A percentile compares a stretch with the other conserved stretches of the same genome.
Conservation (phyloP, 495 filamentous ascomycete species). For the Penicillium malachiteum region DNA sequence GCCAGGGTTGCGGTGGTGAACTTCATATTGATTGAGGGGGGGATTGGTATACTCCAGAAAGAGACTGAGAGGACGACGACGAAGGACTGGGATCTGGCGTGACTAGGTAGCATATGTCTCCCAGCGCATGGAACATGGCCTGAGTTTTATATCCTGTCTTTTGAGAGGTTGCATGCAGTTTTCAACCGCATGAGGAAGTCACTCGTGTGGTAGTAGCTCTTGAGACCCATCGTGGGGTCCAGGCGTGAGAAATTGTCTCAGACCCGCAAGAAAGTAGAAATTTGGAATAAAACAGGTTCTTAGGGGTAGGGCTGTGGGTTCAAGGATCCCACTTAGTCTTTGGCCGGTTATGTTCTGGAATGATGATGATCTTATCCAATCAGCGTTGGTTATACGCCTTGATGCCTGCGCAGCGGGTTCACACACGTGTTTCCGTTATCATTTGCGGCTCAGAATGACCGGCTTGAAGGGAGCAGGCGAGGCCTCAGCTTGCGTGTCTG, state of each 20-base stretch:
- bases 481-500: slow-evolving; percentile 10
- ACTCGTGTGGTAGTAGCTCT: slow-evolving; percentile 9
- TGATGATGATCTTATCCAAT: slow-evolving; percentile 15
- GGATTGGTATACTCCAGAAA: not conserved
- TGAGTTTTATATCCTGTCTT: slow-evolving; percentile 16
- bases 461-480: not conserved
- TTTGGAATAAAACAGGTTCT: not conserved
- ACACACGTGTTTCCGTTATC: slow-evolving; percentile 4
- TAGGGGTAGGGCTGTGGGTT: too few relatives aligned
- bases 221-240: slow-evolving; percentile 2
- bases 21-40: slow-evolving; percentile 25
- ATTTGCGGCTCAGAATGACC: slow-evolving; percentile 3
- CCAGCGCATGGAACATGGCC: too few relatives aligned
- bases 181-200: slow-evolving; percentile 25
- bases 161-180: slow-evolving; percentile 20
- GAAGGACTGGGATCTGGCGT: not conserved
- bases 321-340: not conserved
- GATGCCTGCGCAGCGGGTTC: not conserved
- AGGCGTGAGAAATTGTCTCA: slow-evolving; percentile 3
- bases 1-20: slow-evolving; percentile 20
- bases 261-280: slow-evolving; percentile 7
- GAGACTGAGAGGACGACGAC: not conserved
- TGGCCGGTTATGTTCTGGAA: not conserved
- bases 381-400: not conserved
- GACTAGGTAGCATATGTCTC: not conserved